phyloP scores from a whole-genome alignment of 2,329 filamentous ascomycete genomes.

The Penicillium sclerotiorum region DNA sequence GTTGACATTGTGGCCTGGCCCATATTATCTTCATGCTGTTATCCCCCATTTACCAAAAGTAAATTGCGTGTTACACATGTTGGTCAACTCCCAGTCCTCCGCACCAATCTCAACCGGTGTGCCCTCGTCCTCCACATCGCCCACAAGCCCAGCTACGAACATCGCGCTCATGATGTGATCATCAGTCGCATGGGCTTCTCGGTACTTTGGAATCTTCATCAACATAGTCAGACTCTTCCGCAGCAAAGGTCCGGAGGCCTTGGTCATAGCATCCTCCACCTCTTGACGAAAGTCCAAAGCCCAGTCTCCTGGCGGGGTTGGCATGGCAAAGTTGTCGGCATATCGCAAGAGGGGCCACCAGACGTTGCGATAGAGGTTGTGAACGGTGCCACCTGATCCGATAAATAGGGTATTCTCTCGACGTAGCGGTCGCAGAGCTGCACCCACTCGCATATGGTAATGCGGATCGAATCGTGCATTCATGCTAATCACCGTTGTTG shows the following conservation, averaged over 20 bases:
- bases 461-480: constrained; percentile 56
- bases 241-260: constrained; percentile 50
- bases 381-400: constrained; percentile 64
- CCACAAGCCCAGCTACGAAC: constrained; percentile 48
- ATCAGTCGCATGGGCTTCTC: constrained; percentile 67
- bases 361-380: constrained; percentile 67
- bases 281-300: constrained; percentile 66
- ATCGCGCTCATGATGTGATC: constrained; percentile 67
- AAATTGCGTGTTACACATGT: constrained; percentile 63
- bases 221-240: constrained; percentile 49
- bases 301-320: constrained; percentile 57
- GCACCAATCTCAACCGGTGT: not conserved
- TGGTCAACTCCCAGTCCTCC: constrained; percentile 59
- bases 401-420: constrained; percentile 58
- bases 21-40: no score
- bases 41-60: constrained; percentile 50
- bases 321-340: constrained; percentile 48
- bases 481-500: constrained; percentile 60
- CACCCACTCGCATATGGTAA: constrained; percentile 56
- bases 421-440: constrained; percentile 57
- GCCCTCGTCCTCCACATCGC: constrained; percentile 2
- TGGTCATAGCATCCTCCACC: constrained; percentile 60
- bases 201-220: constrained; percentile 66
- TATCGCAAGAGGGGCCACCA: constrained; percentile 51
- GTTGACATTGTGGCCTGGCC: no score